A percentile compares a stretch with the other conserved stretches of the same genome.
These are phyloP conservation scores for Begonia loranthoides DNA, from an alignment of 306 rosid genomes.

Conservation along the genomic window DNA sequence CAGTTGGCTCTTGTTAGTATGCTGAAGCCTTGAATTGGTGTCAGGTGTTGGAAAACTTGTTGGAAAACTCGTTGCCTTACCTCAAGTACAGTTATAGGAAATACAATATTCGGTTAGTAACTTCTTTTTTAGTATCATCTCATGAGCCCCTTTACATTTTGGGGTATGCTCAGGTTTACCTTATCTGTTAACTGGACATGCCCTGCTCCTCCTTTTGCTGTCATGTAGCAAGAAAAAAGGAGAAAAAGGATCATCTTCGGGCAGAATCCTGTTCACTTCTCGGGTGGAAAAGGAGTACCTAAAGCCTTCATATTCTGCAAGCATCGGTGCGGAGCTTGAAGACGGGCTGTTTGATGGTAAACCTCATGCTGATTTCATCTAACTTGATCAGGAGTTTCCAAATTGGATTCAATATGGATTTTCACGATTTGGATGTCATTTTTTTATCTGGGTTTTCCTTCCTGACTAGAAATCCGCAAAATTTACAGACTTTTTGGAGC, in stretches of 20 bases:
- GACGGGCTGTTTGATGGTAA: conserved; percentile 96
- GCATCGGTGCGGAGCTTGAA: conserved; percentile 87
- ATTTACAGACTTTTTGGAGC: conserved; percentile 78
- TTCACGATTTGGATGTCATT: no score
- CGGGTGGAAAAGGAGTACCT: conserved; percentile 96
- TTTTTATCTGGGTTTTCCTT: background rate
- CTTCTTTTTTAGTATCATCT: conserved; percentile 6
- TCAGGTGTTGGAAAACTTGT: conserved; percentile 78
- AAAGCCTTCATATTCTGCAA: conserved; percentile 85
- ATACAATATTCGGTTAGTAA: conserved; percentile 64
- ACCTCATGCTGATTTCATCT: background rate
- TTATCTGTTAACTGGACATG: conserved; percentile 11
- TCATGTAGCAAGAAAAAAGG: conserved; percentile 51
- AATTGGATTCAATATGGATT: no score
- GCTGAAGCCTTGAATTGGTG: conserved; percentile 11
- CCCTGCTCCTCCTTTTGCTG: conserved; percentile 12
- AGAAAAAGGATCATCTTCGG: conserved; percentile 46
- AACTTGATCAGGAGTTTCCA: background rate
- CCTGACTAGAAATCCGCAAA: conserved; percentile 11
- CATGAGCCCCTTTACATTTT: conserved; percentile 3
- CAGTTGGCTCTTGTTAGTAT: conserved; percentile 3
- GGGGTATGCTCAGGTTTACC: conserved; percentile 1
- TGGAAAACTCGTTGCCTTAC: conserved; percentile 82
- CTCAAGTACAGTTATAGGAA: conserved; percentile 79
- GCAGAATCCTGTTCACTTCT: conserved; percentile 51